Evolutionary conservation across 2,329 filamentous ascomycete species (phyloP), one percentile per base, ranked within the genome.

Genomic region (Hypoxylon sp.): DNA sequence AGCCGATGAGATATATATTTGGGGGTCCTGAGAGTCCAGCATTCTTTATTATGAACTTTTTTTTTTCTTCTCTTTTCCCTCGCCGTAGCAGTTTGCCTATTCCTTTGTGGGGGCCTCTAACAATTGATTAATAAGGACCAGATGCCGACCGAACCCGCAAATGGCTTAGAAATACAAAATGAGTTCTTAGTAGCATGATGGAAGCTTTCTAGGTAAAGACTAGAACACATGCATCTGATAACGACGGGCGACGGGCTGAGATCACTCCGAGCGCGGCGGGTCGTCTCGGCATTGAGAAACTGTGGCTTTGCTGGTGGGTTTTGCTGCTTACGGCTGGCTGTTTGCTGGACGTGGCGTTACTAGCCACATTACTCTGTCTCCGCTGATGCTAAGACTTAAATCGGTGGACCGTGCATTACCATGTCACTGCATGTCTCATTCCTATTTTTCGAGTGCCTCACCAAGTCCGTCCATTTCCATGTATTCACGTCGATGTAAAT

Each of bases 121-220:
- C 40, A 48, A 64, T 35, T 62, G 68, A 69, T 71, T 71, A 64
- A 55, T 69, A 67, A 69, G 56, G 22, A 5, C 6, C 54, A 69
- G 63, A 56, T 71, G 72, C 70, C 73, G 72, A 70, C 67, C 63
- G 66, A 71, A 70, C 40, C 72, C 72, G 69, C 72, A 61, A 61
- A 64, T 69, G 76, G 76, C 75, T 78, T 78, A 78, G 75, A 77
- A 78, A 78, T 78, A 70, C 76, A 74, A 59, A 70, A 70, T 49
- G 33, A 53, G 63, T 66, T 71, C 53, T 67, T 61, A 46, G 46
- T 64, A 67, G 59, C 58, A 66, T 58, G 62, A 61, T 60, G 35
- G 57, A 58, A 56, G 49, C n/a, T 61, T 58, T 59, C 46, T 50
- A 51, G 54, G 22, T 35, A 49, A 44, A 59, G 31, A 54, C 50